A percentile compares a stretch with the other conserved stretches of the same genome.
phyloP scores from a whole-genome alignment of 2,329 filamentous ascomycete genomes.

The Venturia effusa region DNA sequence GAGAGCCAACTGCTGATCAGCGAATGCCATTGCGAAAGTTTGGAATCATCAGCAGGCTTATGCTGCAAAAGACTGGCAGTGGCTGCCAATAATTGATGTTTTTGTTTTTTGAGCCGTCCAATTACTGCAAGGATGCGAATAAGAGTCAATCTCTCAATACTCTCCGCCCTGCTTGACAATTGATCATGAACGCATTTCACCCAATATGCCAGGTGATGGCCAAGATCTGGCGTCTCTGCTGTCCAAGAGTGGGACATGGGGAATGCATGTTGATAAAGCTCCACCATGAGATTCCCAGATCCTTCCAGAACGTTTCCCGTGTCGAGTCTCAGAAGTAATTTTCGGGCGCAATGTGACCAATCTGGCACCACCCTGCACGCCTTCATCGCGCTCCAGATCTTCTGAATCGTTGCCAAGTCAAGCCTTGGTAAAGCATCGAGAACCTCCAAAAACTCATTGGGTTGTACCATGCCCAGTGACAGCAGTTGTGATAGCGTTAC shows the following conservation, averaged over 20 bases:
- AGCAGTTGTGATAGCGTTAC: neutral
- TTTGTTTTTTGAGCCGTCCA: neutral
- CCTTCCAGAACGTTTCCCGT: neutral
- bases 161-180: neutral
- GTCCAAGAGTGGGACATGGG: neutral
- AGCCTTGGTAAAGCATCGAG: neutral
- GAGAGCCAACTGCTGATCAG: neutral
- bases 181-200: neutral
- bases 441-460: neutral
- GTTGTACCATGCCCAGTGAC: neutral
- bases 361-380: neutral
- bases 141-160: neutral
- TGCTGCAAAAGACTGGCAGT: neutral
- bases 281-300: neutral
- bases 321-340: neutral
- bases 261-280: constrained; percentile 5
- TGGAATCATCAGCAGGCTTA: neutral
- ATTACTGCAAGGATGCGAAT: neutral
- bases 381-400: neutral
- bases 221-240: neutral
- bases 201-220: neutral
- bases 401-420: neutral
- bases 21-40: neutral
- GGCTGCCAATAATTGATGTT: neutral
- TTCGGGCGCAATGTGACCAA: neutral